These are phyloP conservation scores for Diaporthe sp. DNA, from an alignment of 2,329 filamentous ascomycete genomes.

Conservation along the genomic window DNA sequence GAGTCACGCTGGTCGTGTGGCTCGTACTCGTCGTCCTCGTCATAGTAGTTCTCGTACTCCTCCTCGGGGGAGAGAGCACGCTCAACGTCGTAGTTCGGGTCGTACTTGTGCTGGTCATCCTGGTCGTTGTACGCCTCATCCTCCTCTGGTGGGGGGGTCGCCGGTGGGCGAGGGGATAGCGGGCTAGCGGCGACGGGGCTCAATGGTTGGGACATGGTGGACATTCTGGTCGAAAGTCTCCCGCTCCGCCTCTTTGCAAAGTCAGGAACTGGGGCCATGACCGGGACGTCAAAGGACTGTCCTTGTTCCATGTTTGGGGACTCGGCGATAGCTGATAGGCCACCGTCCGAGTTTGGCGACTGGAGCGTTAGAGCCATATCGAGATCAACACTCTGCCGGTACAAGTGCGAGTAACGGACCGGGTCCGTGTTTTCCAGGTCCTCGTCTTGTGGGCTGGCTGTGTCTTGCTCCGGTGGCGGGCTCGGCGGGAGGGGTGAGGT, in stretches of 20 bases:
- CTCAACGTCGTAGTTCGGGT: constrained; percentile 25
- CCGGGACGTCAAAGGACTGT: background rate
- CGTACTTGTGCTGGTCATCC: background rate
- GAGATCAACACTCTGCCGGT: constrained; percentile 37
- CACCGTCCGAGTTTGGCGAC: constrained; percentile 14
- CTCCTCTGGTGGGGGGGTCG: constrained; percentile 34
- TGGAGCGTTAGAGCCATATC: constrained; percentile 8
- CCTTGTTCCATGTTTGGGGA: constrained; percentile 27
- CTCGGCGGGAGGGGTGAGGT: constrained; percentile 21
- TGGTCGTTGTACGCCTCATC: background rate
- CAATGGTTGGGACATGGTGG: constrained; percentile 12
- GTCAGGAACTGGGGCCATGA: constrained; percentile 8
- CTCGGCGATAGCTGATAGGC: constrained; percentile 26
- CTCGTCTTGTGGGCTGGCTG: background rate
- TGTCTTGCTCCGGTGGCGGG: constrained; percentile 25
- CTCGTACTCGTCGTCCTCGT: constrained; percentile 26
- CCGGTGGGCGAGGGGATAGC: constrained; percentile 35
- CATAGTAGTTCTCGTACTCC: constrained; percentile 25
- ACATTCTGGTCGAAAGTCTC: constrained; percentile 2
- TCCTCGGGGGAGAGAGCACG: constrained; percentile 30
- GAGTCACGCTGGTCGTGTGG: background rate
- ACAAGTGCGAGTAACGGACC: constrained; percentile 33
- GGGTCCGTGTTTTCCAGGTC: constrained; percentile 11
- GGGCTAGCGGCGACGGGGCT: constrained; percentile 35
- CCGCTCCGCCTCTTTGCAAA: constrained; percentile 2